Evolutionary conservation across 192 early-diverging fungal species (phyloP).

Genomic region (Coemansia sp.): DNA sequence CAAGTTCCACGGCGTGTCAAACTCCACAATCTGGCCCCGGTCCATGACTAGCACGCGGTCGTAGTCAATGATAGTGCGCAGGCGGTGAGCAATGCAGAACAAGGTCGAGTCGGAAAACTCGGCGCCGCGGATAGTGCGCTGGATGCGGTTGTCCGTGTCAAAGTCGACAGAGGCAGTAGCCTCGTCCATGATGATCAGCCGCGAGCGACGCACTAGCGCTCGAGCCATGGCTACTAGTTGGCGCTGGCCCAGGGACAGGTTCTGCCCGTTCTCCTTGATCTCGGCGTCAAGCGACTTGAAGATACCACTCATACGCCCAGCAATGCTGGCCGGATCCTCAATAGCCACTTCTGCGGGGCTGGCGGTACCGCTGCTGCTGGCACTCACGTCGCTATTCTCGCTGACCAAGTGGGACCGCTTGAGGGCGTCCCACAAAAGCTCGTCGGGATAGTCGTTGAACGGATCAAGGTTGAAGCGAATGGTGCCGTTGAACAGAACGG

Average conservation of each 20-base stretch:
- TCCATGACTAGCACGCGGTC: conserved; percentile 76
- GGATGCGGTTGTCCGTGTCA: conserved; percentile 75
- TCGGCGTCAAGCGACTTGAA: conserved; percentile 26
- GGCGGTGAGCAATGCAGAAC: conserved; percentile 69
- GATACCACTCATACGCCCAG: conserved; percentile 18
- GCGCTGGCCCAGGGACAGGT: conserved; percentile 77
- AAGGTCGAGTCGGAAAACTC: conserved; percentile 64
- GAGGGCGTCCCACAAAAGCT: conserved; percentile 48
- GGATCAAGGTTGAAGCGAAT: conserved; percentile 85
- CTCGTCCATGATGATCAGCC: conserved; percentile 70
- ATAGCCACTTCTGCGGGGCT: background rate
- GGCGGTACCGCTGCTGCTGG: conserved; percentile 8
- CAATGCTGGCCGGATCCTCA: background rate
- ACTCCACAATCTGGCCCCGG: conserved; percentile 65
- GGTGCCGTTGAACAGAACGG: conserved; percentile 40
- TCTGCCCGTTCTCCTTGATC: conserved; percentile 63
- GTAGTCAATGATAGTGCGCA: conserved; percentile 71
- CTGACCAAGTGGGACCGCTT: conserved; percentile 10
- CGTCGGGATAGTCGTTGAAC: conserved; percentile 68
- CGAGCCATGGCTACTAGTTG: conserved; percentile 81
- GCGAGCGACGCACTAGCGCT: conserved; percentile 67
- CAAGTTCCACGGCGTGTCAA: conserved; percentile 62
- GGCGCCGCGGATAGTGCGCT: conserved; percentile 60
- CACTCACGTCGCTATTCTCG: conserved; percentile 8
- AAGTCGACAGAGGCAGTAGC: conserved; percentile 76